Evolutionary conservation across 352 stramenopile genomes (phyloP), one percentile per base, ranked within the genome.

Genomic region (Globisporangium lucens): DNA sequence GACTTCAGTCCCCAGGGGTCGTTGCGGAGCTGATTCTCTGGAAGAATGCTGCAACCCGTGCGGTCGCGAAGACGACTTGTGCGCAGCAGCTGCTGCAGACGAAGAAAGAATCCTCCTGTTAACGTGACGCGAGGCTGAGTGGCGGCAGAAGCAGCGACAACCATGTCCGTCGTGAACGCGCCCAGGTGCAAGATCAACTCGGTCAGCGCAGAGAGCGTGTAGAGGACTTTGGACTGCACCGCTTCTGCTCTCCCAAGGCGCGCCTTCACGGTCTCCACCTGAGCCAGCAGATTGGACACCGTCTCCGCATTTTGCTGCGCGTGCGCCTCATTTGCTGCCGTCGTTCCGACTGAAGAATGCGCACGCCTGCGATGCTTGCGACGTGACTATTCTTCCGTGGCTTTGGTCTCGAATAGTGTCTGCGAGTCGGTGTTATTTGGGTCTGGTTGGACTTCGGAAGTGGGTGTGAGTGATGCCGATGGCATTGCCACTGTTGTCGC

Each of bases 161-260:
- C 3, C 27, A 27, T 36, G n/a, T 53, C 38, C 10, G 17, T 22
- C 12, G 41, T 64, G 17, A 66, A 35, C 22, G 22, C 61, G 22
- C 61, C 49, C 22, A 66, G 36, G 17, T 66, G 61, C 49, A n/a
- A 4, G 27, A 66, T 12, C 5, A 35, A 66, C 33, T 29, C 6
- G 13, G 51, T 53, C 13, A 66, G 35, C 8, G 49, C 27, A 17
- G 51, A 22, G 15, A 61, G 33, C 24, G 33, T 35, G 24, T 22
- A 3, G 7, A 24, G 1, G 13, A 66, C 52, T 17, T 53, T 29
- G 3, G 33, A 22, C 8, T 66, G 35, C 35, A n/a, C 49, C 9
- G 33, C 27, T 35, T 66, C 61, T 7, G 36, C 33, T 41, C 27
- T 52, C 15, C 7, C 49, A 4, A 61, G 13, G 0, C 35, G 30